A percentile compares a stretch with the other conserved stretches of the same genome.
phyloP scores from a whole-genome alignment of 2,329 filamentous ascomycete species.

The Scedosporium apiospermum region DNA sequence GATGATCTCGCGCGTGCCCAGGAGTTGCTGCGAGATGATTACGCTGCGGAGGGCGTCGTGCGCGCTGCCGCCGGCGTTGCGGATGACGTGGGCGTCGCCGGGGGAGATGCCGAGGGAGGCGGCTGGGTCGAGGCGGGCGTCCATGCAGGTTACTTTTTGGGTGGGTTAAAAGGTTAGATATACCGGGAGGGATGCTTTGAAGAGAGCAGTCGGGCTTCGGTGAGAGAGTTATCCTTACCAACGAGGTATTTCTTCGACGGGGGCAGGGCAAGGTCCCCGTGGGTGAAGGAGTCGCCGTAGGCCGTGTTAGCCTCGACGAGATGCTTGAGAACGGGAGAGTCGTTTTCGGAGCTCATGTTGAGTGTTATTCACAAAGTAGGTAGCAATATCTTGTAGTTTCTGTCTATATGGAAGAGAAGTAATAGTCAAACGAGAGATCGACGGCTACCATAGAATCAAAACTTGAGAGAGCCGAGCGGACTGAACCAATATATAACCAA shows the following conservation, averaged over 20 bases:
- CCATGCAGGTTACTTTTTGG: not conserved
- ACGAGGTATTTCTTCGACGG: constrained; percentile 50
- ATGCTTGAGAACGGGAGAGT: constrained; percentile 13
- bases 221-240: constrained; percentile 10
- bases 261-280: constrained; percentile 57
- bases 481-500: too few relatives aligned
- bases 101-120: constrained; percentile 60
- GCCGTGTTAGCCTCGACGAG: constrained; percentile 29
- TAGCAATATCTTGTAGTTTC: not conserved
- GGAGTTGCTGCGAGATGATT: constrained; percentile 56
- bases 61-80: constrained; percentile 50
- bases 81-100: constrained; percentile 70
- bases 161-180: not conserved
- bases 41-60: constrained; percentile 53
- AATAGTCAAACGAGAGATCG: too few relatives aligned
- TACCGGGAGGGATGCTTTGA: not conserved
- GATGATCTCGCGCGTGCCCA: constrained; percentile 56
- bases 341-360: not conserved
- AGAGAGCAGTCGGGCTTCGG: not conserved
- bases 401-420: not conserved
- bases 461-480: too few relatives aligned
- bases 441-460: too few relatives aligned
- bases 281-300: constrained; percentile 56
- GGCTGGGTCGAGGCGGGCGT: constrained; percentile 45
- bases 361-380: not conserved